Conservation (phyloP, 768 basidiomycete genomes). For the Kwoniella botswanensis region DNA sequence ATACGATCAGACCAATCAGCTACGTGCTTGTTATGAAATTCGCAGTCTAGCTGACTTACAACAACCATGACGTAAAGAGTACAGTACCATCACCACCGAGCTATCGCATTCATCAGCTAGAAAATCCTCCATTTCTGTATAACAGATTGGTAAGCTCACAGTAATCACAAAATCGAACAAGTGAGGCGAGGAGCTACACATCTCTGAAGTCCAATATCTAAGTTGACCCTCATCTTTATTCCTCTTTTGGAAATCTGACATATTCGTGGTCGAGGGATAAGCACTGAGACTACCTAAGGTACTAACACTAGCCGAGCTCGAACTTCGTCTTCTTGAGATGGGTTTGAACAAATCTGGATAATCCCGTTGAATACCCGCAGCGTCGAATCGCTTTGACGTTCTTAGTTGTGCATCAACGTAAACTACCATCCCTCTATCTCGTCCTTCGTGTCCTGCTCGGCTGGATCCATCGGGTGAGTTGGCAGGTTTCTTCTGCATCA, state of each 20-base stretch:
- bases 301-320: conserved; percentile 58
- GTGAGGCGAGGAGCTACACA: conserved; percentile 89
- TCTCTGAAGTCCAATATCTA: conserved; percentile 94
- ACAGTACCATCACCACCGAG: conserved; percentile 98
- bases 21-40: background rate
- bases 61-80: conserved; percentile 98
- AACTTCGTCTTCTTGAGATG: conserved; percentile 73
- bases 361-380: conserved; percentile 80
- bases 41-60: conserved; percentile 57
- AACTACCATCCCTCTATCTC: conserved; percentile 77
- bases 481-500: conserved; percentile 73
- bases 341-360: conserved; percentile 87
- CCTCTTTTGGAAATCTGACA: conserved; percentile 36
- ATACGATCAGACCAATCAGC: background rate
- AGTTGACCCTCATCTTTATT: conserved; percentile 80
- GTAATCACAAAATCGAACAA: conserved; percentile 98
- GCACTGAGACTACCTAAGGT: conserved; percentile 65
- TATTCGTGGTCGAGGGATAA: conserved; percentile 62
- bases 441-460: conserved; percentile 16
- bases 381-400: conserved; percentile 90
- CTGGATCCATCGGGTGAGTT: conserved; percentile 16
- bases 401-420: conserved; percentile 94
- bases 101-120: conserved; percentile 60
- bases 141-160: conserved; percentile 63
- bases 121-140: background rate